Percentiles rank a stretch among this genome's conserved stretches.
Evolutionary conservation across 805 yeast species (phyloP).

Genomic region (Suhomyces sp.): DNA sequence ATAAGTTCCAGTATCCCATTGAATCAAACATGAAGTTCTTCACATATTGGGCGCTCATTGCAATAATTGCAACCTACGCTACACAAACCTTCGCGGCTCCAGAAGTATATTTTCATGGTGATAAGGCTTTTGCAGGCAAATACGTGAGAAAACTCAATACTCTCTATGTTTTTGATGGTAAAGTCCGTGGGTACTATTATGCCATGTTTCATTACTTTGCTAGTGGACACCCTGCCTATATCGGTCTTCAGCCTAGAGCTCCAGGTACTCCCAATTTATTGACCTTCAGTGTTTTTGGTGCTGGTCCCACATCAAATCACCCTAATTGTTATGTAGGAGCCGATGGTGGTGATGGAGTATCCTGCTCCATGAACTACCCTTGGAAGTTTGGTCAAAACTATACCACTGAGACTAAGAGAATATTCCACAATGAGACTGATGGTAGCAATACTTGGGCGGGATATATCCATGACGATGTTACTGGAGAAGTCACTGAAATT

Average conservation of each 20-base stretch:
- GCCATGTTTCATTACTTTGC: neutral
- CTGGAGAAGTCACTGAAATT: constrained; percentile 1
- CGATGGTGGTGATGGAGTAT: constrained; percentile 5
- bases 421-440: constrained; percentile 1
- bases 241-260: constrained; percentile 5
- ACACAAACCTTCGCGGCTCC: too few relatives aligned
- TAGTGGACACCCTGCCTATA: neutral
- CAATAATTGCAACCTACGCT: too few relatives aligned
- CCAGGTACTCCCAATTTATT: constrained; percentile 1
- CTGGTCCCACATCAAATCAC: neutral
- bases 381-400: constrained; percentile 7
- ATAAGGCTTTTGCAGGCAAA: too few relatives aligned
- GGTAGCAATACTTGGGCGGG: constrained; percentile 4
- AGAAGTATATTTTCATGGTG: too few relatives aligned
- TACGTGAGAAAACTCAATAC: neutral
- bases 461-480: constrained; percentile 1
- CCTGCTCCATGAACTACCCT: constrained; percentile 5
- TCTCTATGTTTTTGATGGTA: neutral
- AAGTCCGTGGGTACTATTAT: constrained; percentile 1
- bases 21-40: too few relatives aligned
- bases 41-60: too few relatives aligned
- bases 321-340: constrained; percentile 9
- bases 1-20: too few relatives aligned
- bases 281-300: constrained; percentile 9
- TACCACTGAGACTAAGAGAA: constrained; percentile 2